These are phyloP conservation scores for Cornus controversa DNA, from an alignment of 148 eudicot species.

Conservation along the genomic window DNA sequence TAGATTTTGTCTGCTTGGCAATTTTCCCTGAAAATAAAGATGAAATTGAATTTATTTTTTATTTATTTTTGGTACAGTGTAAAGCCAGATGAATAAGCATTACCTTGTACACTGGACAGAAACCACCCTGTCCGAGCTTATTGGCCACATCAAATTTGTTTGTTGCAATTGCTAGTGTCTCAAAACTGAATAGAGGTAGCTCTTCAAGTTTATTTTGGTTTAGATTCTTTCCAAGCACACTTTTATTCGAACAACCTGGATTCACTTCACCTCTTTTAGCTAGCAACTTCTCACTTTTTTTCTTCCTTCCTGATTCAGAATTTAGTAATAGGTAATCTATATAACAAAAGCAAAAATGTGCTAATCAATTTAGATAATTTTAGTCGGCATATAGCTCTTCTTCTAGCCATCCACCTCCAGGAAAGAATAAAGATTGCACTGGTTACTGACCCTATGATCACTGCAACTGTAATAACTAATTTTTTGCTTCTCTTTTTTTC, in stretches of 20 bases:
- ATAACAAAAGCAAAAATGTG: background rate
- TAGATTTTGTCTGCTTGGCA: too few relatives aligned
- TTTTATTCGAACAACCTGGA: background rate
- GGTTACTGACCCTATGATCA: background rate
- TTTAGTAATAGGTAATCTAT: background rate
- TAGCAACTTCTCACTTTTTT: background rate
- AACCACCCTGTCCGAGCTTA: constrained; percentile 41
- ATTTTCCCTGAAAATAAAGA: too few relatives aligned
- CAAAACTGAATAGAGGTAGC: constrained; percentile 23
- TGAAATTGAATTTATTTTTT: too few relatives aligned
- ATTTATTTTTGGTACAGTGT: too few relatives aligned
- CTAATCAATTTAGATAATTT: background rate
- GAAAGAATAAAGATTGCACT: constrained; percentile 4
- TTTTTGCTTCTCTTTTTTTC: constrained; percentile 2
- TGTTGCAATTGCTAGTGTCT: constrained; percentile 25
- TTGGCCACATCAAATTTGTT: constrained; percentile 16
- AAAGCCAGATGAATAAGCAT: background rate
- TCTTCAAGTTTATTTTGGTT: constrained; percentile 12
- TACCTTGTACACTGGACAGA: constrained; percentile 39
- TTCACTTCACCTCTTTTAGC: background rate
- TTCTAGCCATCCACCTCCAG: constrained; percentile 24
- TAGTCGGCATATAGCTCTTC: constrained; percentile 10
- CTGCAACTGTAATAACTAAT: background rate
- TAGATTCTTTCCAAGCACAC: background rate
- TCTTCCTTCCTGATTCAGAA: background rate